These are phyloP conservation scores for Hanseniaspora sp. DNA, from an alignment of 1,139 yeast species.

Conservation along the genomic window DNA sequence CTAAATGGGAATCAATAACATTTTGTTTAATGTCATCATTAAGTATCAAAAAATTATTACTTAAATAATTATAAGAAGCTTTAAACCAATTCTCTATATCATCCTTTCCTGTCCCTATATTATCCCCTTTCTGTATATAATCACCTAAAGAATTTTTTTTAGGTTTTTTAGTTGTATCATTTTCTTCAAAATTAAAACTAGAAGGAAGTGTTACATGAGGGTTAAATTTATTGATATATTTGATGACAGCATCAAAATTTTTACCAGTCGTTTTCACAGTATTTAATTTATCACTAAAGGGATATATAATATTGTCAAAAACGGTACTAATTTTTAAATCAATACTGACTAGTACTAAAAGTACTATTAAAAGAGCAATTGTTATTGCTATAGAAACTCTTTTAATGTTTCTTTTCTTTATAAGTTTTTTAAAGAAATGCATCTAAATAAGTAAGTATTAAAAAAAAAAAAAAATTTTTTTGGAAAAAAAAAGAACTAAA, in stretches of 20 bases:
- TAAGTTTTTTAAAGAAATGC: no score
- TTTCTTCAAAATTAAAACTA: neutral
- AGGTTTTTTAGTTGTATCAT: neutral
- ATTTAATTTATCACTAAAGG: neutral
- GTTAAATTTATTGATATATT: neutral
- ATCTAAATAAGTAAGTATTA: no score
- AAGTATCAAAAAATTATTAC: neutral
- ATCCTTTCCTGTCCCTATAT: neutral
- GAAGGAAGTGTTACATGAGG: slow-evolving; percentile 1
- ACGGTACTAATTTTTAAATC: no score
- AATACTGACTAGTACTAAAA: no score
- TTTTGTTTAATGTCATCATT: neutral
- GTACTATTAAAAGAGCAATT: no score
- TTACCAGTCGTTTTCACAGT: no score
- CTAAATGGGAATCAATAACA: neutral
- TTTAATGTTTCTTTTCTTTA: no score
- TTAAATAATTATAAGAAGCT: neutral
- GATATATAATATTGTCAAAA: no score
- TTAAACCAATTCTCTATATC: neutral
- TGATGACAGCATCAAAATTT: slow-evolving; percentile 4
- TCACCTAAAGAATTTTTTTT: slow-evolving; percentile 1
- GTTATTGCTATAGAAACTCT: no score
- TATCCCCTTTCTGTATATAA: slow-evolving; percentile 4
- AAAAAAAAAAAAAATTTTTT: no score
- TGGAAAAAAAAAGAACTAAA: no score